A percentile compares a stretch with the other conserved stretches of the same genome.
phyloP scores from a whole-genome alignment of 2,329 filamentous ascomycete genomes.

The Chaetomiaceae sp. region DNA sequence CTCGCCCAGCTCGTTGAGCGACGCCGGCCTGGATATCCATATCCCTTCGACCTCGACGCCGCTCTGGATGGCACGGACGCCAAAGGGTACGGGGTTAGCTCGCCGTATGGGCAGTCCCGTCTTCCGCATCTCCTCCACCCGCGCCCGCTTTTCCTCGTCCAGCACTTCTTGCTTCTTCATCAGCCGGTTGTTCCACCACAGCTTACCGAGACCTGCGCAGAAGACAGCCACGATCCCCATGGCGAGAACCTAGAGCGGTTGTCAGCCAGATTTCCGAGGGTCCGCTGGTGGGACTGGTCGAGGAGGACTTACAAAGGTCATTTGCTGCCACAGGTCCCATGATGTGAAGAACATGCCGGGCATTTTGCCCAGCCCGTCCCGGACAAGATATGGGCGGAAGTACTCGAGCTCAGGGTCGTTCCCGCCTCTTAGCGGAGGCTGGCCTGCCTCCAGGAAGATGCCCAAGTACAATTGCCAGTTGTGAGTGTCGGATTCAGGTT shows the following conservation, averaged over 20 bases:
- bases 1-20: slow-evolving; percentile 30
- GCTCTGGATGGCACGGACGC: slow-evolving; percentile 76
- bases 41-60: slow-evolving; percentile 84
- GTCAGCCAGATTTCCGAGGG: too few species aligned
- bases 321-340: slow-evolving; percentile 84
- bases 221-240: slow-evolving; percentile 69
- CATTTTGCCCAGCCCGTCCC: slow-evolving; percentile 29
- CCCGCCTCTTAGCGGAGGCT: too few species aligned
- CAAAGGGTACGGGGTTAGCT: slow-evolving; percentile 70
- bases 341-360: slow-evolving; percentile 55
- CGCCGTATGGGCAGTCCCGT: slow-evolving; percentile 45
- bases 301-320: slow-evolving; percentile 70
- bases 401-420: too few species aligned
- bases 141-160: slow-evolving; percentile 60
- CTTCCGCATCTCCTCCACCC: slow-evolving; percentile 49
- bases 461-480: too few species aligned
- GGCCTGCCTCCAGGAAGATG: too few species aligned
- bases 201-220: slow-evolving; percentile 60
- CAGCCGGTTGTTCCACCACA: slow-evolving; percentile 56
- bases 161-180: slow-evolving; percentile 57
- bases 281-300: too few species aligned
- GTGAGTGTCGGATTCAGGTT: too few species aligned
- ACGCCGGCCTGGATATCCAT: slow-evolving; percentile 59
- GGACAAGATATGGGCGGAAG: background rate
- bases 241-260: slow-evolving; percentile 59